Conservation (phyloP, 2,329 filamentous ascomycete genomes). For the Aspergillus awamori region DNA sequence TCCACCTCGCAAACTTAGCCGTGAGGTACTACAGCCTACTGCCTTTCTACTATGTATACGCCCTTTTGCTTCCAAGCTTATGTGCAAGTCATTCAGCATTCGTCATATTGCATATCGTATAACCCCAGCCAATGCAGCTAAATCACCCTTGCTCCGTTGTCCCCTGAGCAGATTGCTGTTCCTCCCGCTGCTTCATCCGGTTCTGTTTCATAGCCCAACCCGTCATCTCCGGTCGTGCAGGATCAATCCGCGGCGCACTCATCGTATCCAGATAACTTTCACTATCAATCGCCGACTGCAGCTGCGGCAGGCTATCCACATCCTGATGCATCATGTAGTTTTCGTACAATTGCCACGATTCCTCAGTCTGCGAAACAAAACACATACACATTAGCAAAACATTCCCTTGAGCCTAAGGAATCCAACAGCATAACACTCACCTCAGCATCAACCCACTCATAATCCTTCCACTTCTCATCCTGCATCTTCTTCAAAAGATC, state of each 20-base stretch:
- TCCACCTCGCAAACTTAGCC: neutral
- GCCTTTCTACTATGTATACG: neutral
- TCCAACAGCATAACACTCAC: conserved; percentile 23
- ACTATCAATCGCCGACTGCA: conserved; percentile 60
- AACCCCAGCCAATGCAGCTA: neutral
- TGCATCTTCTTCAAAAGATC: conserved; percentile 75
- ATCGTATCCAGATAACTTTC: conserved; percentile 66
- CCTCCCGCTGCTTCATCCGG: conserved; percentile 37
- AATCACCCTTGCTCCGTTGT: conserved; percentile 22
- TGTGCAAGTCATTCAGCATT: conserved; percentile 1
- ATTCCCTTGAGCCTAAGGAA: neutral
- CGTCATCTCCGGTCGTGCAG: conserved; percentile 46
- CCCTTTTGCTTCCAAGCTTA: neutral
- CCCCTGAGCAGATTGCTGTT: conserved; percentile 17
- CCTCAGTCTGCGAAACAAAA: conserved; percentile 52
- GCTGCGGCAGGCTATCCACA: conserved; percentile 47
- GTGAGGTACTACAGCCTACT: neutral
- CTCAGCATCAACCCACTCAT: conserved; percentile 82
- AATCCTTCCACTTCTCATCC: conserved; percentile 76
- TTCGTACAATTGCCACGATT: conserved; percentile 75
- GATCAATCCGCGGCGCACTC: conserved; percentile 57
- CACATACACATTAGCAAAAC: conserved; percentile 18
- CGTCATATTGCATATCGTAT: neutral
- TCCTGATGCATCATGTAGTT: conserved; percentile 66
- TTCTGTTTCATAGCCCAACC: conserved; percentile 51